A percentile compares a stretch with the other conserved stretches of the same genome.
Conservation (phyloP, 768 basidiomycete genomes). For the Clitopilus hobsonii region DNA sequence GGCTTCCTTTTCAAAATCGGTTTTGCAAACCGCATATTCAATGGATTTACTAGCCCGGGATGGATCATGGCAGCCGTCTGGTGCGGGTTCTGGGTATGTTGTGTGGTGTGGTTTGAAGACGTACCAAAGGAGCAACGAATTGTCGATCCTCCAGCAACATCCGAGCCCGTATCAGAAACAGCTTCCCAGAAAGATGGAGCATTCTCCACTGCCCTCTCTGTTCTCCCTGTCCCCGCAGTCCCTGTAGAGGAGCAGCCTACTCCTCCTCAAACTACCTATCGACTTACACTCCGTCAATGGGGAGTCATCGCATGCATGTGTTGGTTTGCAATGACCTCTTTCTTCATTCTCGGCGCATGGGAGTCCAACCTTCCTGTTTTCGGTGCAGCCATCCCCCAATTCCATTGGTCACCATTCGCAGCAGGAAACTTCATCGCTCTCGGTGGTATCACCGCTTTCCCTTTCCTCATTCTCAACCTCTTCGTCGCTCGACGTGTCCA, state of each 20-base stretch:
- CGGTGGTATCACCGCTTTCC: conserved; percentile 56
- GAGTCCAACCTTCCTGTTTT: conserved; percentile 67
- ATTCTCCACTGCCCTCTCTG: background rate
- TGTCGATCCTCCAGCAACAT: conserved; percentile 1
- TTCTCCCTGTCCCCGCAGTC: conserved; percentile 22
- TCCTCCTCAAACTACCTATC: conserved; percentile 4
- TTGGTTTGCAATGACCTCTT: conserved; percentile 66
- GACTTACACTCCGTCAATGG: conserved; percentile 31
- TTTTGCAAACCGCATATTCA: conserved; percentile 51
- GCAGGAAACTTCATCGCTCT: conserved; percentile 71
- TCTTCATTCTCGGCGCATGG: conserved; percentile 68
- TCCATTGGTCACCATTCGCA: conserved; percentile 55
- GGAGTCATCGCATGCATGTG: conserved; percentile 60
- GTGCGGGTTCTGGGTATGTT: conserved; percentile 43
- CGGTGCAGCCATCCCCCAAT: conserved; percentile 32
- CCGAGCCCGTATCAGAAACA: conserved; percentile 1
- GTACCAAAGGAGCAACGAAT: conserved; percentile 16
- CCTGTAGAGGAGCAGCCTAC: conserved; percentile 5
- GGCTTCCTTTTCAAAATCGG: conserved; percentile 60
- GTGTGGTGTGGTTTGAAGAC: conserved; percentile 34
- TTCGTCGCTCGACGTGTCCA: conserved; percentile 52
- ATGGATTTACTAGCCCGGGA: conserved; percentile 62
- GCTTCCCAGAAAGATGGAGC: conserved; percentile 2
- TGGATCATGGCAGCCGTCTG: conserved; percentile 61
- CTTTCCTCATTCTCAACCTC: conserved; percentile 63